Conservation (phyloP, 345 rosid genomes). For the Triadica sebifera region DNA sequence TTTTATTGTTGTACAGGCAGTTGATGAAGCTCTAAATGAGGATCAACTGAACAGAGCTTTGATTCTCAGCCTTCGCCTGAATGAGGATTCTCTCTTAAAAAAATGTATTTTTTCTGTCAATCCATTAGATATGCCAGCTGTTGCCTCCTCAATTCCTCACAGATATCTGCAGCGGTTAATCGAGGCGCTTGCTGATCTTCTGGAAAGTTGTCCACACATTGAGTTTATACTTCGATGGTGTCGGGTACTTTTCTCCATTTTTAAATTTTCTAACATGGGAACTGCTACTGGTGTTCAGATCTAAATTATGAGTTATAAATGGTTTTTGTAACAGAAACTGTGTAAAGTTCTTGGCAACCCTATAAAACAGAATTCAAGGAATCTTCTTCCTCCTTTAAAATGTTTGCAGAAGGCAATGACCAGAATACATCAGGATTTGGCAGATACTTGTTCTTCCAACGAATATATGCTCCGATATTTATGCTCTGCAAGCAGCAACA, state of each 20-base stretch:
- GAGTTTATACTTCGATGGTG: slow-evolving; percentile 89
- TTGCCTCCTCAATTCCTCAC: slow-evolving; percentile 57
- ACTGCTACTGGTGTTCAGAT: neutral
- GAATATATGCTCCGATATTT: slow-evolving; percentile 81
- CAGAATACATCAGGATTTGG: slow-evolving; percentile 82
- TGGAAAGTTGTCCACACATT: slow-evolving; percentile 84
- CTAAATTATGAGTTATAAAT: slow-evolving; percentile 10
- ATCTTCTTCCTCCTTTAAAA: slow-evolving; percentile 72
- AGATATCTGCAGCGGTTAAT: slow-evolving; percentile 78
- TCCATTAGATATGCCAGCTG: slow-evolving; percentile 64
- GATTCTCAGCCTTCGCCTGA: slow-evolving; percentile 83
- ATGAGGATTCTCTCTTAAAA: slow-evolving; percentile 75
- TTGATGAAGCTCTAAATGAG: slow-evolving; percentile 65
- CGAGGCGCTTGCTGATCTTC: slow-evolving; percentile 75
- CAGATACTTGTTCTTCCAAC: slow-evolving; percentile 87
- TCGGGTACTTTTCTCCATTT: slow-evolving; percentile 48
- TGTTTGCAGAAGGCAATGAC: slow-evolving; percentile 83
- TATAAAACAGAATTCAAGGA: slow-evolving; percentile 76
- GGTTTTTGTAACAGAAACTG: slow-evolving; percentile 52
- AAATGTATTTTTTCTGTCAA: slow-evolving; percentile 76
- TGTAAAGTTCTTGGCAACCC: slow-evolving; percentile 81
- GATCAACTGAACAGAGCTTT: slow-evolving; percentile 71
- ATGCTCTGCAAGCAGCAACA: slow-evolving; percentile 49
- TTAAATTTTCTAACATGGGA: neutral
- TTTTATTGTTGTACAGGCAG: slow-evolving; percentile 50